phyloP scores from a whole-genome alignment of 768 basidiomycete species.

The Podaxis sp. region DNA sequence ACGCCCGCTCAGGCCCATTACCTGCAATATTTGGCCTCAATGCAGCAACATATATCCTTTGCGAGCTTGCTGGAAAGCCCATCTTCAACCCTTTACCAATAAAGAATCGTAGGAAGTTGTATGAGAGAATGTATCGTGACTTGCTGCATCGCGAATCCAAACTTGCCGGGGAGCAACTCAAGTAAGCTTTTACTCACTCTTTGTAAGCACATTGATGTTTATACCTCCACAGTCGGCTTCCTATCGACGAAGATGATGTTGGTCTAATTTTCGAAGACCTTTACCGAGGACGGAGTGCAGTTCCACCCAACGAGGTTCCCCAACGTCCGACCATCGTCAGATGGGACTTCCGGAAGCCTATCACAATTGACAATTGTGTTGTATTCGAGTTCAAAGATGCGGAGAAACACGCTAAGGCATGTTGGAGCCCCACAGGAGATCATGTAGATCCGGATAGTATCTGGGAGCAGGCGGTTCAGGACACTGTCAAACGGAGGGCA shows the following conservation, averaged over 20 bases:
- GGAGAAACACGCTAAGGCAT: conserved; percentile 57
- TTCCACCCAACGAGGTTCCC: conserved; percentile 78
- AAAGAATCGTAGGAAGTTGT: conserved; percentile 82
- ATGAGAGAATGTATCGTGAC: conserved; percentile 75
- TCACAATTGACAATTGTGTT: conserved; percentile 81
- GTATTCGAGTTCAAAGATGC: conserved; percentile 79
- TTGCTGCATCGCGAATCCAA: conserved; percentile 74
- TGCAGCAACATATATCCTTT: conserved; percentile 85
- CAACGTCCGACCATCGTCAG: conserved; percentile 71
- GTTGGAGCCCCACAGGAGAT: conserved; percentile 29
- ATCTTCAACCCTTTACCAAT: conserved; percentile 82
- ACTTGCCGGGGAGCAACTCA: conserved; percentile 57
- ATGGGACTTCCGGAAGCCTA: conserved; percentile 69
- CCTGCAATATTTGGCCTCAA: conserved; percentile 92
- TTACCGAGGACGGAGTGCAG: conserved; percentile 69
- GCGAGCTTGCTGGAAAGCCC: conserved; percentile 81
- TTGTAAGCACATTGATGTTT: not conserved
- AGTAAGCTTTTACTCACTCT: conserved; percentile 37
- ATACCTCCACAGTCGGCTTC: conserved; percentile 51
- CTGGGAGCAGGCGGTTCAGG: conserved; percentile 68
- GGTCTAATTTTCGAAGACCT: conserved; percentile 86
- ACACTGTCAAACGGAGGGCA: conserved; percentile 54
- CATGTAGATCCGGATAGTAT: conserved; percentile 46
- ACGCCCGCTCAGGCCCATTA: conserved; percentile 53
- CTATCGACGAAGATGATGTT: conserved; percentile 82